A percentile compares a stretch with the other conserved stretches of the same genome.
Evolutionary conservation across 75 land plant genomes (phyloP).

Genomic region (Sequoia sempervirens): DNA sequence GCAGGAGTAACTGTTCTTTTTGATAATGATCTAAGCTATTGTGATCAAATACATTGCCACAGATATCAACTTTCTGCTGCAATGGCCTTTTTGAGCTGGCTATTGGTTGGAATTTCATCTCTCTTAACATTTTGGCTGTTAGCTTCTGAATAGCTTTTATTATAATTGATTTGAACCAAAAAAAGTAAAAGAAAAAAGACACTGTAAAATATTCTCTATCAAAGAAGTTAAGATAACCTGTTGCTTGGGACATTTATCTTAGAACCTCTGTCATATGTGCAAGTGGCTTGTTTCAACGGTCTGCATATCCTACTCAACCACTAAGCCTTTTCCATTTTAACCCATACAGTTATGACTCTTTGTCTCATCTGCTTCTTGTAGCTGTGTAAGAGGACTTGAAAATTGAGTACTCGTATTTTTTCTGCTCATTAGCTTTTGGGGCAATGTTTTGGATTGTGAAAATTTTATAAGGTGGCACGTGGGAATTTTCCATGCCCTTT

Average conservation of each 20-base stretch:
- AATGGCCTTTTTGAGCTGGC: constrained; percentile 77
- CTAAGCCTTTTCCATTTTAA: background rate
- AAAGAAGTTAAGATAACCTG: background rate
- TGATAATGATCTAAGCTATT: constrained; percentile 42
- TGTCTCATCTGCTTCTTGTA: background rate
- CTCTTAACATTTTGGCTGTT: constrained; percentile 76
- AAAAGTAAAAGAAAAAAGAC: background rate
- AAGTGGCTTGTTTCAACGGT: background rate
- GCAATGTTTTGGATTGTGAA: background rate
- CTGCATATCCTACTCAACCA: background rate
- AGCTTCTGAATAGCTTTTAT: constrained; percentile 26
- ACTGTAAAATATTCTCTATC: background rate
- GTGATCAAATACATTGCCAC: constrained; percentile 40
- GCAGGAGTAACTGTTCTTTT: constrained; percentile 79
- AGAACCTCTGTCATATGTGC: constrained; percentile 1
- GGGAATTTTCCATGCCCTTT: background rate
- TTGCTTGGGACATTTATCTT: background rate
- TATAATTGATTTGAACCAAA: background rate
- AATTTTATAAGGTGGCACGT: background rate
- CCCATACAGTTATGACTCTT: background rate
- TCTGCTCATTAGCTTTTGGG: constrained; percentile 4
- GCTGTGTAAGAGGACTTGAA: background rate
- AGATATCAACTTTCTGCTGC: constrained; percentile 59
- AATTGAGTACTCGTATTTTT: background rate
- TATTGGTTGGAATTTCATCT: constrained; percentile 58